Evolutionary conservation across 345 rosid species (phyloP).

Genomic region (Arabidopsis arenosa): DNA sequence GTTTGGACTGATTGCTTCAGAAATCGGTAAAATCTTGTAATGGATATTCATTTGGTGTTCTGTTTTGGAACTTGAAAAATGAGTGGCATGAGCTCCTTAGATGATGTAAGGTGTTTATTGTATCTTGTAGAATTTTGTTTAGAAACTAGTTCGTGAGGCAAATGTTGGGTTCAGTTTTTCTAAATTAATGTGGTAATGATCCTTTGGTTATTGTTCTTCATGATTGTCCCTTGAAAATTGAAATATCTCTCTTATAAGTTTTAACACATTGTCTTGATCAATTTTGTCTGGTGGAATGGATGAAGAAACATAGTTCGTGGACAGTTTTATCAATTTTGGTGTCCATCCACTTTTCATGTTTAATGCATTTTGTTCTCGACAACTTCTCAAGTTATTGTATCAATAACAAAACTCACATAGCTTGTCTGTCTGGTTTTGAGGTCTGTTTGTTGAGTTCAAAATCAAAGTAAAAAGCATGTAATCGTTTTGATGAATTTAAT

Average conservation of each 20-base stretch:
- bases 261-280: not conserved
- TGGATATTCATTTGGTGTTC: slow-evolving; percentile 36
- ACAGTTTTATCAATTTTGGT: not conserved
- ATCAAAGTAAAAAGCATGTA: too few relatives aligned
- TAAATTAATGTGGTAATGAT: not conserved
- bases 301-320: too few relatives aligned
- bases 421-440: too few relatives aligned
- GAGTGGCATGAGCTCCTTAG: slow-evolving; percentile 34
- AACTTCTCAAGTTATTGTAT: too few relatives aligned
- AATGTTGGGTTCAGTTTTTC: slow-evolving; percentile 1
- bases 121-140: slow-evolving; percentile 19
- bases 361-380: not conserved
- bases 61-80: slow-evolving; percentile 22
- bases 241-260: slow-evolving; percentile 6
- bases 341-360: not conserved
- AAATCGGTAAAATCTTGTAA: slow-evolving; percentile 5
- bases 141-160: slow-evolving; percentile 30
- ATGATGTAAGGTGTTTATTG: slow-evolving; percentile 7
- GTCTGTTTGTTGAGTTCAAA: too few relatives aligned
- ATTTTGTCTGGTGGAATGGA: too few relatives aligned
- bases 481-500: too few relatives aligned
- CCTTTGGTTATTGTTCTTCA: slow-evolving; percentile 31
- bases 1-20: not conserved
- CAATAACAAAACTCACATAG: too few relatives aligned
- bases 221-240: not conserved